Evolutionary conservation across 805 yeast species (phyloP), one percentile per base, ranked within the genome.

Genomic region (Saturnispora ahearnii): DNA sequence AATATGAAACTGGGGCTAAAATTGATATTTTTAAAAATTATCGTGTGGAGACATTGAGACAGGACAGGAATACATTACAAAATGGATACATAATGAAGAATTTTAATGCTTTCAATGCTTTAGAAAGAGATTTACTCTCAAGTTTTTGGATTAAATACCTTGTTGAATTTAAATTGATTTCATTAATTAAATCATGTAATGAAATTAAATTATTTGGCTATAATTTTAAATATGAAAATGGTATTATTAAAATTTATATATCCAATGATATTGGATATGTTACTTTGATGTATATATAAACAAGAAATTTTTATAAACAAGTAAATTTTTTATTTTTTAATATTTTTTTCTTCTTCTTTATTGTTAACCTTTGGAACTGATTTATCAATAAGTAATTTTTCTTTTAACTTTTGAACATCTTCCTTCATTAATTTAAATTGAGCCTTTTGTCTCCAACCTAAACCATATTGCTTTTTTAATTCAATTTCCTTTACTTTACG

Each of bases 371-470:
- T 33, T 12, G 54, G 55, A 26, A 47, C 52, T 2, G 31, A 15
- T 24, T 51, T 49, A 15, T 48, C 56, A 21, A 43, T 30, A 10
- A 59, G 48, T 5, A 55, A 29, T 28, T 47, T 43, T 10, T 34
- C 44, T 41, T 61, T 61, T 34, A 68, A 49, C 46, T 59, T 68
- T 31, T 62, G 54, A 11, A 71, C 61, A 58, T 74, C 78, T 44
- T 73, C 77, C 48, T 63, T 61, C 71, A 73, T 61, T 50, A 74
- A 58, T 50, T 65, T 63, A 0, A 71, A 73, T 53, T 67, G 66
- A 3, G 74, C 72, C 55, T 81, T 81, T 58, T 71, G 70, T 55
- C 74, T 71, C 78, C 84, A 82, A 13, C 80, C 83, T 18, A 76
- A 64, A 0, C 88, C 87, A 48, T 63, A 70, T 64, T 55, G 74